These are phyloP conservation scores for Sutorius australiensis DNA, from an alignment of 768 basidiomycete species.

Conservation along the genomic window DNA sequence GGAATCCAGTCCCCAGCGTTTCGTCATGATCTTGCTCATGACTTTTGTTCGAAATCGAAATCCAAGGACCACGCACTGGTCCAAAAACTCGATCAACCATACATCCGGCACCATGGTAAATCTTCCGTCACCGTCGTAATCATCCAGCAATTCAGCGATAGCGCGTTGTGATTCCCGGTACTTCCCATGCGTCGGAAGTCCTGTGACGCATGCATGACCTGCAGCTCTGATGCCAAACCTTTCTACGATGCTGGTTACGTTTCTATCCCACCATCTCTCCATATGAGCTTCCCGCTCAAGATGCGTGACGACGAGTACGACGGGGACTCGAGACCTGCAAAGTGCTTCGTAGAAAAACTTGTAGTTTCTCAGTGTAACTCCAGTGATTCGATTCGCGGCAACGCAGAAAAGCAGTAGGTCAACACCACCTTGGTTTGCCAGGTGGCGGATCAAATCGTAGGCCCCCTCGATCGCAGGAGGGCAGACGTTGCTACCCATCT, in stretches of 20 bases:
- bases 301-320: conserved; percentile 36
- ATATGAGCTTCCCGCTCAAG: conserved; percentile 35
- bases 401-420: conserved; percentile 42
- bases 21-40: conserved; percentile 23
- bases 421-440: conserved; percentile 33
- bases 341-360: conserved; percentile 40
- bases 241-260: conserved; percentile 17
- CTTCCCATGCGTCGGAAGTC: conserved; percentile 26
- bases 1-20: conserved; percentile 26
- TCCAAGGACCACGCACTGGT: conserved; percentile 20
- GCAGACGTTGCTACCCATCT: conserved; percentile 23
- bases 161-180: conserved; percentile 22
- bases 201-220: conserved; percentile 36
- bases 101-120: conserved; percentile 27
- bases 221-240: conserved; percentile 26
- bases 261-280: conserved; percentile 35
- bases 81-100: conserved; percentile 25
- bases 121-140: conserved; percentile 13
- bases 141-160: conserved; percentile 14
- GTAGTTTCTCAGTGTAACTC: conserved; percentile 37
- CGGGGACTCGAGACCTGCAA: conserved; percentile 34
- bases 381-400: conserved; percentile 38
- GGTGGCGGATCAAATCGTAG: conserved; percentile 30
- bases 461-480: conserved; percentile 31
- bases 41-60: conserved; percentile 22